A percentile compares a stretch with the other conserved stretches of the same genome.
Evolutionary conservation across 1,284 basidiomycete genomes (phyloP).

Genomic region (Wallemia mellicola): DNA sequence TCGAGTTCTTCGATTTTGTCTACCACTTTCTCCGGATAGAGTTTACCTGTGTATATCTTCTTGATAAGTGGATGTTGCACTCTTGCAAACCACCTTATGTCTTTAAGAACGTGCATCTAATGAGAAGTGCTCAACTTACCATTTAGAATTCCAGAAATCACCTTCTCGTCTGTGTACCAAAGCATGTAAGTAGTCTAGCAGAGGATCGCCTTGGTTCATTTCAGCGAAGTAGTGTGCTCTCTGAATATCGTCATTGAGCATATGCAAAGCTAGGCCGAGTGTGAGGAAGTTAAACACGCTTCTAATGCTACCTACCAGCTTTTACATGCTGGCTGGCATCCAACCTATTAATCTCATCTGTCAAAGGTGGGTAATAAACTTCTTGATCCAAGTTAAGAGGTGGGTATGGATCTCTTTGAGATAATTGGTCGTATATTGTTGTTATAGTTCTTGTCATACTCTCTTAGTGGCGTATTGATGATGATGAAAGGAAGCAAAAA

Average conservation of each 20-base stretch:
- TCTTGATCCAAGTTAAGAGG: background rate
- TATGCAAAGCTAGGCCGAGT: background rate
- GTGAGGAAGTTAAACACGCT: background rate
- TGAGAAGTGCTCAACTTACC: background rate
- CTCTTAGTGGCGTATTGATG: background rate
- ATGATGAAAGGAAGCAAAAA: background rate
- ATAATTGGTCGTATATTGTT: background rate
- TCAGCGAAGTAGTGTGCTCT: background rate
- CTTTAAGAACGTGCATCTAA: background rate
- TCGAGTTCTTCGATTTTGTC: background rate
- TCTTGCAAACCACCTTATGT: background rate
- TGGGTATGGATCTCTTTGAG: background rate
- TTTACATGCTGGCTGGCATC: background rate
- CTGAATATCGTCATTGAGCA: background rate
- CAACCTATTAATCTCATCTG: background rate
- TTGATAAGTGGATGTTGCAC: background rate
- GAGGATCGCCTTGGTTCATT: background rate
- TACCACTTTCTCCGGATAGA: background rate
- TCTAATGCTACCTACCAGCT: background rate
- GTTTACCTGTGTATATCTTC: background rate
- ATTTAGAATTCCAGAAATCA: slow-evolving; percentile 1
- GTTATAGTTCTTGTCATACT: background rate
- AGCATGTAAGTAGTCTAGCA: background rate
- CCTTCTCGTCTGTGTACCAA: background rate
- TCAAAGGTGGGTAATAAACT: background rate